Evolutionary conservation across 176 grass and related monocot species (phyloP), one percentile per base, ranked within the genome.

Genomic region (Urochloa ruziziensis): DNA sequence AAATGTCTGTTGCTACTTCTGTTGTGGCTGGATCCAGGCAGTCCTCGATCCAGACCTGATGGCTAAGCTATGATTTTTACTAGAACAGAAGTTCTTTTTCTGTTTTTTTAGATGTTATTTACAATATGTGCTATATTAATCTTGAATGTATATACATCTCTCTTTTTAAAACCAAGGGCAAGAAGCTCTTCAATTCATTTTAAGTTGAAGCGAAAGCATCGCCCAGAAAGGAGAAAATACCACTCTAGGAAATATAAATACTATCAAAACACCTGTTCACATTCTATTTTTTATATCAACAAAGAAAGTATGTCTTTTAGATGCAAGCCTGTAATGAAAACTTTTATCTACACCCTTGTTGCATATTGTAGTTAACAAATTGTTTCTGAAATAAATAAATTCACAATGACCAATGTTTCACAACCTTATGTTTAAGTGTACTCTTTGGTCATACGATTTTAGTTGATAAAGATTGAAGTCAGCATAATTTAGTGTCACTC

Each of bases 381-480:
- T 10, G 25, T 70, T 17, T 46, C 6, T 37, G 37, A 77, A 44
- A 62, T 34, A 33, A 33, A 15, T 47, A 68, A 83, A 49, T 72
- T 78, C 19, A 51, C 72, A 44, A 70, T 66, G 43, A 56, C 43
- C 73, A 65, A 75, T 67, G 80, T 72, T 23, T 79, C 21, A 46
- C 74, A 74, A 39, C 57, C 11, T 36, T 64, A 52, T 85, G 28
- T 62, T 83, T 77, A 85, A 77, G 52, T 86, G 18, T 72, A 54
- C 25, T 33, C 2, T 76, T 9, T 70, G 62, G 32, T 88, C 30
- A 62, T 81, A 46, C 81, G 21, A 81, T 36, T 70, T 85, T 69
- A 15, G 42, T 25, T 19, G 49, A 17, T 63, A 89, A 89, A 37
- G 51, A 72, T 81, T 77, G 27, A 37, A 59, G 19, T 76, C 43